Base-by-base conservation (phyloP, 768 basidiomycete species). In the Phlebiopsis flavidoalba region DNA sequence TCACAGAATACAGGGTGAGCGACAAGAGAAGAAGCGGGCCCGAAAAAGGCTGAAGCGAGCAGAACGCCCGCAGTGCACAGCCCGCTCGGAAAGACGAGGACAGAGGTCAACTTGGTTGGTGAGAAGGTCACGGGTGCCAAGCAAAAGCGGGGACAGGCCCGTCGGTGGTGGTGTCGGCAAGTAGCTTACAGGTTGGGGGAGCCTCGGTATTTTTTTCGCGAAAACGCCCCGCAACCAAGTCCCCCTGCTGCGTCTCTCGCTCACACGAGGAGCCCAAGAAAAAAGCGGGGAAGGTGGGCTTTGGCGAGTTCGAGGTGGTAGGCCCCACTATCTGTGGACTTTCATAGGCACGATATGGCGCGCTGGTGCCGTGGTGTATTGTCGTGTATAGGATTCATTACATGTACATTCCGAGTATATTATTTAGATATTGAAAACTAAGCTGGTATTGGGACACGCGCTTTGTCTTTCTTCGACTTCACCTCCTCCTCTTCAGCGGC, bases 251-350 rank as follows among this genome's bases (percentile, higher is more conserved):
- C 26, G 40, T 51, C 17, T 31, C 59, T 17, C 40, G 47, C 6
- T 48, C 60, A n/a, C 49, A 63, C 2, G 81, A 82, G 53, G 83
- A 88, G 37, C 73, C 74, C 58, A 89, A 87, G 72, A 31, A 31
- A 31, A 96, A 95, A 80, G 90, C 89, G 74, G 83, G 89, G 66
- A 87, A 83, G 64, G 71, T 87, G 43, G 95, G 95, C 1, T 98
- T 98, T 73, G 95, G 95, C n/a, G 80, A 94, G 70, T 95, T 95
- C 60, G 86, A 87, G 82, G 36, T 95, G 92, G 91, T 95, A 63
- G 61, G 51, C 17, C 12, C 45, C 19, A 21, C 46, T 35, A 50
- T 26, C 40, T 45, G 56, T 47, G 3, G 26, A 2, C 26, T 31
- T 31, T 31, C 6, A 31, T 31, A 6, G 26, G 2, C 6, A 31